Conservation (phyloP, 2,329 filamentous ascomycete species). For the Fusarium nodosum region DNA sequence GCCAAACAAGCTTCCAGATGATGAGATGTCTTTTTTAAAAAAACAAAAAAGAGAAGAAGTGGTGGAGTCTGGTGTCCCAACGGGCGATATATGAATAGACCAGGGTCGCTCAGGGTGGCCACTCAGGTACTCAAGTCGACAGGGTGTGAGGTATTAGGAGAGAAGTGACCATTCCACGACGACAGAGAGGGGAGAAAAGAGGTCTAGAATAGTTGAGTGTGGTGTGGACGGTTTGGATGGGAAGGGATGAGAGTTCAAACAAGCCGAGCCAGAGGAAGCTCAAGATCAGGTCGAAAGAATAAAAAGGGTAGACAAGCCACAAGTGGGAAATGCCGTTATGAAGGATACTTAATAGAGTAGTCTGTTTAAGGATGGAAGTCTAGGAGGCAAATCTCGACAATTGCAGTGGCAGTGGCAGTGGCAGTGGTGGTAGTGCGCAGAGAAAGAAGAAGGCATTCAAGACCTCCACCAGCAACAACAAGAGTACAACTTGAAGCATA, state of each 20-base stretch:
- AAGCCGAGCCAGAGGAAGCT: conserved; percentile 18
- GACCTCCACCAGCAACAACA: conserved; percentile 28
- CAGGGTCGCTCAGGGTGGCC: conserved; percentile 31
- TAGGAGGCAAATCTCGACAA: conserved; percentile 26
- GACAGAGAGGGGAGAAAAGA: background rate
- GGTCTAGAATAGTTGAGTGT: background rate
- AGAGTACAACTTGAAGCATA: conserved; percentile 30
- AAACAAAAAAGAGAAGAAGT: conserved; percentile 14
- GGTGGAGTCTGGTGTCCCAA: conserved; percentile 36
- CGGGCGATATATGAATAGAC: conserved; percentile 36
- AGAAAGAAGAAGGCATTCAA: conserved; percentile 35
- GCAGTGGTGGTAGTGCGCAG: background rate
- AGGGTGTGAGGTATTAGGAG: conserved; percentile 23
- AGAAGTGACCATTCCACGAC: conserved; percentile 19
- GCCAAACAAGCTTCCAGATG: conserved; percentile 1
- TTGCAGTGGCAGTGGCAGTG: background rate
- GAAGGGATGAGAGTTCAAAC: background rate
- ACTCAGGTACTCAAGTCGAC: conserved; percentile 32
- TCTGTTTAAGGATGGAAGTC: conserved; percentile 19
- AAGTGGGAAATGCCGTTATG: conserved; percentile 13
- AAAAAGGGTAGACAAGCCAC: conserved; percentile 23
- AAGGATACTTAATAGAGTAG: conserved; percentile 25
- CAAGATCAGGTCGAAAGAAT: conserved; percentile 7
- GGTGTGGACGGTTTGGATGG: background rate
- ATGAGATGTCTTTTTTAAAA: conserved; percentile 14